Conservation (phyloP, 116 monocot genomes). For the Trichopus zeylanicus region DNA sequence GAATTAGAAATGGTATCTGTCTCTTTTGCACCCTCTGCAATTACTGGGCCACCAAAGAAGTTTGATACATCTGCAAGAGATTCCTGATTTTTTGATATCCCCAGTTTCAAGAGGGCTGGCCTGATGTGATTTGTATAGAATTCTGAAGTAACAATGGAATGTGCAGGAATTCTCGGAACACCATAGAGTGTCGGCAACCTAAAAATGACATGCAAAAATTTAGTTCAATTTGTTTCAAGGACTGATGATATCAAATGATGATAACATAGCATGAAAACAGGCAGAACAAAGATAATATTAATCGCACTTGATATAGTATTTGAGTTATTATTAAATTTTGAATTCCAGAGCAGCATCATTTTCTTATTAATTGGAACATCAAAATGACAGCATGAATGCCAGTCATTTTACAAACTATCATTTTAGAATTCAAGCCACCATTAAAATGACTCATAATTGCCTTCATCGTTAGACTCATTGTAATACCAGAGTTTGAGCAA, state of each 20-base stretch:
- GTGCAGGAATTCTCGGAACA: slow-evolving; percentile 29
- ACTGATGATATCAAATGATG: background rate
- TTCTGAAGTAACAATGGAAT: slow-evolving; percentile 15
- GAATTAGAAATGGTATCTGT: slow-evolving; percentile 1
- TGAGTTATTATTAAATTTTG: too few species aligned
- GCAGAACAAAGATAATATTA: too few species aligned
- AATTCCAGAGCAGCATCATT: too few species aligned
- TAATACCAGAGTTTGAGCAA: too few species aligned
- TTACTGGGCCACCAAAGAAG: background rate
- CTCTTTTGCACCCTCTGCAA: background rate
- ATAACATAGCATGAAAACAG: too few species aligned
- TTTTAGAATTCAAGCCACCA: too few species aligned
- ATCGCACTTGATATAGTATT: too few species aligned
- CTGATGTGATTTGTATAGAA: slow-evolving; percentile 19
- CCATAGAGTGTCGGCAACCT: slow-evolving; percentile 86
- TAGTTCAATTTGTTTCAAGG: background rate
- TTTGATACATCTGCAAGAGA: background rate
- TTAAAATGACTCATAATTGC: too few species aligned
- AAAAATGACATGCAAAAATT: slow-evolving; percentile 14
- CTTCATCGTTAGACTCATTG: too few species aligned
- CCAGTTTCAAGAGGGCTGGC: slow-evolving; percentile 13
- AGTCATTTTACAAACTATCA: too few species aligned
- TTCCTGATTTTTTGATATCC: slow-evolving; percentile 1
- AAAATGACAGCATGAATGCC: too few species aligned
- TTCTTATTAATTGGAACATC: too few species aligned